Percentiles rank a stretch among this genome's conserved stretches.
phyloP scores from a whole-genome alignment of 129 eudicot species.

The Chrysanthemum lavandulifolium region DNA sequence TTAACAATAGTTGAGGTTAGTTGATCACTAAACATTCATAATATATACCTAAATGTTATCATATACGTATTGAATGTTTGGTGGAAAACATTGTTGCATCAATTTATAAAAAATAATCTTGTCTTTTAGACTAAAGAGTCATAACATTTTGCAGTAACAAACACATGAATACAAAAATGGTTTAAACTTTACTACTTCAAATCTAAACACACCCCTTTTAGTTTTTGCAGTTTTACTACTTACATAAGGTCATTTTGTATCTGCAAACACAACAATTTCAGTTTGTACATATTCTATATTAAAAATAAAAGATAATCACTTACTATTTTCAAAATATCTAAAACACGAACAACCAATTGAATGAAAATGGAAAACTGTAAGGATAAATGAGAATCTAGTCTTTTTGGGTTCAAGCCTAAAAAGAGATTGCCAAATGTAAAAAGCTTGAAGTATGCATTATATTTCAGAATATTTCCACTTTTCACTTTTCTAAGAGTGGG shows the following conservation, averaged over 20 bases:
- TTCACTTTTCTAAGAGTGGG: slow-evolving; percentile 15
- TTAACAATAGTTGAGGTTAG: slow-evolving; percentile 13
- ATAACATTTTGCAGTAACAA: not conserved
- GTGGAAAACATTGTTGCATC: slow-evolving; percentile 1
- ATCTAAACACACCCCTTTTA: too few species aligned
- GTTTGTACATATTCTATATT: not conserved
- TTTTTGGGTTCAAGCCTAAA: slow-evolving; percentile 15
- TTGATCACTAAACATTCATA: slow-evolving; percentile 1
- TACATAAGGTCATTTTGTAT: too few species aligned
- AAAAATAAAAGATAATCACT: not conserved
- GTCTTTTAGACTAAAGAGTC: slow-evolving; percentile 9
- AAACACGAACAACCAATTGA: not conserved
- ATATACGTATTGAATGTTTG: slow-evolving; percentile 5
- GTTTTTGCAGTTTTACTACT: too few species aligned
- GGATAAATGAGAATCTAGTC: slow-evolving; percentile 22
- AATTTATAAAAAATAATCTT: not conserved
- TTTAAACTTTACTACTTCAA: too few species aligned
- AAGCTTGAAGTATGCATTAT: slow-evolving; percentile 19
- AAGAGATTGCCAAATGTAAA: not conserved
- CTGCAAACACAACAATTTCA: too few species aligned
- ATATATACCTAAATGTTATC: slow-evolving; percentile 16
- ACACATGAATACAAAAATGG: too few species aligned
- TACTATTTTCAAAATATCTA: not conserved
- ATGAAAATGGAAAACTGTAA: not conserved
- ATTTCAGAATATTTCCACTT: slow-evolving; percentile 9